phyloP scores from a whole-genome alignment of 1,284 basidiomycete genomes.

The Cutaneotrichosporon sp. region DNA sequence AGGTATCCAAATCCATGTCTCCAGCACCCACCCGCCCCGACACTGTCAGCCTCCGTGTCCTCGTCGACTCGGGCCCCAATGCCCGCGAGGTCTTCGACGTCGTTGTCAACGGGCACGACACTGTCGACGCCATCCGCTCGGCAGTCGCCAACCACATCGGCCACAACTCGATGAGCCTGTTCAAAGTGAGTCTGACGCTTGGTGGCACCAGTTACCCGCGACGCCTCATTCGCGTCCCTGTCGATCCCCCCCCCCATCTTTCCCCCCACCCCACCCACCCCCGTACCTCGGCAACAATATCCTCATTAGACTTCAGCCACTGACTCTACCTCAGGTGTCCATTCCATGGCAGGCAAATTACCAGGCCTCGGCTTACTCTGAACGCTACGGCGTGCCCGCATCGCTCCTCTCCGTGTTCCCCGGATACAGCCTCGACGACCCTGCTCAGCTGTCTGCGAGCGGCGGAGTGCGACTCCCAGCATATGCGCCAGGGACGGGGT shows the following conservation, averaged over 20 bases:
- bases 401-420: slow-evolving; percentile 46
- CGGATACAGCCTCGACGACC: slow-evolving; percentile 47
- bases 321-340: slow-evolving; percentile 34
- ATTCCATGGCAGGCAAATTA: slow-evolving; percentile 46
- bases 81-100: slow-evolving; percentile 37
- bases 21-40: background rate
- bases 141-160: slow-evolving; percentile 36
- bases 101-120: slow-evolving; percentile 32
- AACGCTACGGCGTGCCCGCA: slow-evolving; percentile 32
- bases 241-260: background rate
- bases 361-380: slow-evolving; percentile 39
- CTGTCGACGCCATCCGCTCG: slow-evolving; percentile 29
- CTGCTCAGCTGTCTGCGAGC: slow-evolving; percentile 31
- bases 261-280: background rate
- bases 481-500: slow-evolving; percentile 12
- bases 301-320: slow-evolving; percentile 4
- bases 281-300: no score
- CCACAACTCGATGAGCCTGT: slow-evolving; percentile 33
- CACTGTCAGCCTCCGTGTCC: slow-evolving; percentile 19
- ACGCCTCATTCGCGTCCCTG: background rate
- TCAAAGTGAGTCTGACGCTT: slow-evolving; percentile 42
- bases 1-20: slow-evolving; percentile 12
- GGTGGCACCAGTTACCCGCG: no score
- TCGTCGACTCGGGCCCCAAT: slow-evolving; percentile 24
- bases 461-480: slow-evolving; percentile 18